Base-by-base conservation (phyloP, 108 stramenopile species). In the Cyclotella sp. region DNA sequence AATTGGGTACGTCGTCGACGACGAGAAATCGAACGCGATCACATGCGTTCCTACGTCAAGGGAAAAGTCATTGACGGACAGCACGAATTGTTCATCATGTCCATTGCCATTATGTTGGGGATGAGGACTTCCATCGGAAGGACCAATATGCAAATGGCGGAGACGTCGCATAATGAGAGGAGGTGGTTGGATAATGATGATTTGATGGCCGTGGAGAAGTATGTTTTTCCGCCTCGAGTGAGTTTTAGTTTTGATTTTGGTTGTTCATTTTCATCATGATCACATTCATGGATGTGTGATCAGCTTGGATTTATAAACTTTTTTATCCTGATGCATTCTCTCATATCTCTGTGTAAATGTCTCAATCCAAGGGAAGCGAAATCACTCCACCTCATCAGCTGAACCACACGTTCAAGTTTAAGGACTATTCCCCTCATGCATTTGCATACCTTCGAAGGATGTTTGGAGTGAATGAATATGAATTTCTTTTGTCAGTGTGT, bases 351-450 rank as follows among this genome's bases (percentile, higher is more conserved):
- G 7, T 57, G 67, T 45, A 43, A 44, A 34, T 71, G 0, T 28
- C 15, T 45, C 19, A 62, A 15, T 22, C 55, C 4, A 24, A 91
- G 61, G 97, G 97, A 42, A 83, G 87, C 3, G 70, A 86, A n/a
- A 89, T 78, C 6, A 98, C 97, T 19, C 98, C 98, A 29, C 95
- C 98, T 16, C 98, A 98, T 83, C 85, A 94, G 55, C 88, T 99
- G 49, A 84, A 85, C 14, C 95, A 98, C 81, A 97, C 97, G n/a
- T 99, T 99, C 92, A 98, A 98, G 78, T 98, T 99, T 92, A 99
- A 99, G 72, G 97, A 96, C 59, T 99, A 98, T 60, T 86, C 93
- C 39, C 97, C 95, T 13, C 70, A 91, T 21, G 93, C 94, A 15
- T 98, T 98, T 78, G 91, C 91, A 12, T 93, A 93, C 57, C 76